These are phyloP conservation scores for Monosporascus ibericus DNA, from an alignment of 2,329 filamentous ascomycete genomes.

Conservation along the genomic window DNA sequence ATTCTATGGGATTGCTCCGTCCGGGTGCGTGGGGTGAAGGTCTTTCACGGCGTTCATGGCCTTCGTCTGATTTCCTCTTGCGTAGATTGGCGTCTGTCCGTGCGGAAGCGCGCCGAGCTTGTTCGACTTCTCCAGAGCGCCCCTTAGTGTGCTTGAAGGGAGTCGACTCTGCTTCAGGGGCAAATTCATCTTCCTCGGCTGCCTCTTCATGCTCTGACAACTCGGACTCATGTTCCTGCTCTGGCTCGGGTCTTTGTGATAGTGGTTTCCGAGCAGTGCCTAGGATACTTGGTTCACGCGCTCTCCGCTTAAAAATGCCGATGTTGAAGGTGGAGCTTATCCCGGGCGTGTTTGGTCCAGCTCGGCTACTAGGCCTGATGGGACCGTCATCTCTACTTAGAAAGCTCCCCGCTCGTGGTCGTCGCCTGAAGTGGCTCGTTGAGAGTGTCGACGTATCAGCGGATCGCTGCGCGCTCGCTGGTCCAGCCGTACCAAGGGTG, in stretches of 20 bases:
- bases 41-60: conserved; percentile 29
- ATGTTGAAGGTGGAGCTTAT: conserved; percentile 41
- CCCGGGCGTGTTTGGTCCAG: conserved; percentile 25
- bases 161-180: conserved; percentile 62
- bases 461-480: conserved; percentile 23
- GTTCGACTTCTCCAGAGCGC: conserved; percentile 20
- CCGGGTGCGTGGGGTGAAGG: conserved; percentile 27
- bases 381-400: conserved; percentile 25
- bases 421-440: conserved; percentile 23
- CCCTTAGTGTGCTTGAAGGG: conserved; percentile 48
- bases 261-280: conserved; percentile 42
- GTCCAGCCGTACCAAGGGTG: conserved; percentile 21
- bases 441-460: conserved; percentile 25
- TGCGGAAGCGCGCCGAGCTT: conserved; percentile 15
- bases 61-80: conserved; percentile 52
- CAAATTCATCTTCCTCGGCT: conserved; percentile 45
- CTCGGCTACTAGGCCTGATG: conserved; percentile 26
- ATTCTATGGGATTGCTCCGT: conserved; percentile 10
- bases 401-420: conserved; percentile 27
- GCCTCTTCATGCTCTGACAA: conserved; percentile 34
- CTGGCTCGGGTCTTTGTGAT: conserved; percentile 22
- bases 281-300: conserved; percentile 56
- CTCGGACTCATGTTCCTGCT: conserved; percentile 24
- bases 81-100: conserved; percentile 34
- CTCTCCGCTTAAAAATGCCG: conserved; percentile 50